Evolutionary conservation across 2,329 filamentous ascomycete genomes (phyloP).

Genomic region (Aspergillus proliferans): DNA sequence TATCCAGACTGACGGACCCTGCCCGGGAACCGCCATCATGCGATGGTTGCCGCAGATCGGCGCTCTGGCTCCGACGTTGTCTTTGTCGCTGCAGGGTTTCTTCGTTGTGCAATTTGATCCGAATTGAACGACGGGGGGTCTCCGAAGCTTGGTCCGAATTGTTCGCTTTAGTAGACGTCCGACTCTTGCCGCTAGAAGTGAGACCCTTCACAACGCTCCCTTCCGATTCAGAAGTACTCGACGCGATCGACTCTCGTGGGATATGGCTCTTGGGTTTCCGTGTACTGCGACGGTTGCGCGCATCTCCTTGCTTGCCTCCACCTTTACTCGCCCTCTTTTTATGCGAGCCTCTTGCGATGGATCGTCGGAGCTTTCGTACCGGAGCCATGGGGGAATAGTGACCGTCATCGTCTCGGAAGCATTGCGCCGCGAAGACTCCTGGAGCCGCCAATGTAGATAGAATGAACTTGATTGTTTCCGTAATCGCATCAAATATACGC

Average conservation of each 20-base stretch:
- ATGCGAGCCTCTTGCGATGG: slow-evolving; percentile 14
- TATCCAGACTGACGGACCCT: slow-evolving; percentile 61
- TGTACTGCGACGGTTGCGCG: slow-evolving; percentile 20
- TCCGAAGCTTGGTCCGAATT: slow-evolving; percentile 40
- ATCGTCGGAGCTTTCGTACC: slow-evolving; percentile 54
- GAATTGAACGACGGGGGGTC: slow-evolving; percentile 70
- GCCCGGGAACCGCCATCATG: slow-evolving; percentile 17
- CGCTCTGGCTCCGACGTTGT: slow-evolving; percentile 27
- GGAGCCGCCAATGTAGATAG: slow-evolving; percentile 73
- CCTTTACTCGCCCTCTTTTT: slow-evolving; percentile 15
- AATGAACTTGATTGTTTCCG: slow-evolving; percentile 71
- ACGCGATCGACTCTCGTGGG: slow-evolving; percentile 41
- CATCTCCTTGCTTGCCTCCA: slow-evolving; percentile 18
- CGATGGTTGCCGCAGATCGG: slow-evolving; percentile 22
- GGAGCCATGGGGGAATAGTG: slow-evolving; percentile 72
- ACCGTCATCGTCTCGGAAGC: slow-evolving; percentile 74
- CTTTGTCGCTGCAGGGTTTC: slow-evolving; percentile 66
- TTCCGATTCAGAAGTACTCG: slow-evolving; percentile 53
- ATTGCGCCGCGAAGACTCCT: slow-evolving; percentile 73
- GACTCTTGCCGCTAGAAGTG: slow-evolving; percentile 15
- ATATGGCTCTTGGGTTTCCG: slow-evolving; percentile 26
- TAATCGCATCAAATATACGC: slow-evolving; percentile 63
- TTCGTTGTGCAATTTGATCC: slow-evolving; percentile 83
- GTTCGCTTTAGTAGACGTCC: slow-evolving; percentile 20
- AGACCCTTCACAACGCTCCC: slow-evolving; percentile 25